Base-by-base conservation (phyloP, 768 basidiomycete species). In the Chiua virens region DNA sequence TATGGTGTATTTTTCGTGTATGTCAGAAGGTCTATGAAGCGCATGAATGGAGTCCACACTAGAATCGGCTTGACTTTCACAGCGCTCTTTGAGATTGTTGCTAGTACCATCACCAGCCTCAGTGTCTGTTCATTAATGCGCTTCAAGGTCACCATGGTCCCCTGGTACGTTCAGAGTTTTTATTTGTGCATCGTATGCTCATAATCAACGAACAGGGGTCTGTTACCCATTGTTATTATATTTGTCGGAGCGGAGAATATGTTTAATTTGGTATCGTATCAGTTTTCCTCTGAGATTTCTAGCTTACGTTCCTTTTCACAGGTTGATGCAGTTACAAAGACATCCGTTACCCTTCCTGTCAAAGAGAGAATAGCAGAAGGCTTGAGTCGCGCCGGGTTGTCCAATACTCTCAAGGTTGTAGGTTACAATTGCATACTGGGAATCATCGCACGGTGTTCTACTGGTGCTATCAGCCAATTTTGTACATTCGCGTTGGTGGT, bases 161-260 rank as follows among this genome's bases (percentile, higher is more conserved):
- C 92, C 39, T 92, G 88, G 92, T 90, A 70, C 58, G 77, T 70
- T 49, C 50, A 35, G 18, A 42, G n/a, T 28, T 14, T 47, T 45
- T 51, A 57, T 35, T 14, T 32, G 22, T 17, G 21, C 42, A 15
- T 25, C 18, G 9, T 34, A 8, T 52, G 3, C 44, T 42, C 55
- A 67, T 23, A 58, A 18, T 7, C 47, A 37, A 21, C 44, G 25
- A 18, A 10, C 51, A 92, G 90, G 90, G 86, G 89, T 64, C 71
- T 96, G 37, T 75, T 99, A 45, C 95, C 95, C 2, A 89, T 98
- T 51, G 88, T 97, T 34, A 93, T 99, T 45, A 82, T 94, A 8
- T 95, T 98, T 57, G 89, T 96, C 14, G 96, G 96, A 3, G 89
- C 92, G 3, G 96, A 98, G 73, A 98, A 98, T 61, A 98, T 98